Conservation (phyloP, 805 yeast species). For the Scheffersomyces spartinae region DNA sequence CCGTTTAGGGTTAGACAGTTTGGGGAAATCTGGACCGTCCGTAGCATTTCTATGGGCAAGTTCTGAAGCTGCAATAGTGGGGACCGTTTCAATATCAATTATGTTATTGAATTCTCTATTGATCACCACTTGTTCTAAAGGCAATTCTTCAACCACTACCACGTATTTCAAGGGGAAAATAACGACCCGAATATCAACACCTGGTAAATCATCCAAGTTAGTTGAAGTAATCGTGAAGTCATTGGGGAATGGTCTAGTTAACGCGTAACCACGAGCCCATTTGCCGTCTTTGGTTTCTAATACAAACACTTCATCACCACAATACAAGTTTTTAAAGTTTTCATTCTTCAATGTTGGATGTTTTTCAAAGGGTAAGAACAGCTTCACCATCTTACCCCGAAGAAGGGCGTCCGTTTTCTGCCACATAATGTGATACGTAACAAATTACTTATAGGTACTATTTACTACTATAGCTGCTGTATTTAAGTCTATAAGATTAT, state of each 20-base stretch:
- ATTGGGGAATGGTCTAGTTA: conserved; percentile 58
- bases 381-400: conserved; percentile 24
- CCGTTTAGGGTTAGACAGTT: conserved; percentile 1
- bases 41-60: conserved; percentile 12
- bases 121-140: no score
- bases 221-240: conserved; percentile 54
- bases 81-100: conserved; percentile 13
- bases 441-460: no score
- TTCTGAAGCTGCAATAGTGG: conserved; percentile 23
- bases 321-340: conserved; percentile 43
- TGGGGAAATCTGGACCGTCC: conserved; percentile 7
- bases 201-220: conserved; percentile 53
- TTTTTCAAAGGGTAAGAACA: conserved; percentile 31
- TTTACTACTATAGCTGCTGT: no score
- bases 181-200: conserved; percentile 37
- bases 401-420: conserved; percentile 23
- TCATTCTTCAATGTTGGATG: conserved; percentile 25
- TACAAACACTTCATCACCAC: conserved; percentile 69
- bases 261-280: conserved; percentile 76
- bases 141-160: conserved; percentile 30
- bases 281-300: conserved; percentile 50
- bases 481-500: no score
- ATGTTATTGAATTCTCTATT: conserved; percentile 18
- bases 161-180: conserved; percentile 52
- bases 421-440: no score